Conservation (phyloP, 768 basidiomycete species). For the Naganishia onofrii region DNA sequence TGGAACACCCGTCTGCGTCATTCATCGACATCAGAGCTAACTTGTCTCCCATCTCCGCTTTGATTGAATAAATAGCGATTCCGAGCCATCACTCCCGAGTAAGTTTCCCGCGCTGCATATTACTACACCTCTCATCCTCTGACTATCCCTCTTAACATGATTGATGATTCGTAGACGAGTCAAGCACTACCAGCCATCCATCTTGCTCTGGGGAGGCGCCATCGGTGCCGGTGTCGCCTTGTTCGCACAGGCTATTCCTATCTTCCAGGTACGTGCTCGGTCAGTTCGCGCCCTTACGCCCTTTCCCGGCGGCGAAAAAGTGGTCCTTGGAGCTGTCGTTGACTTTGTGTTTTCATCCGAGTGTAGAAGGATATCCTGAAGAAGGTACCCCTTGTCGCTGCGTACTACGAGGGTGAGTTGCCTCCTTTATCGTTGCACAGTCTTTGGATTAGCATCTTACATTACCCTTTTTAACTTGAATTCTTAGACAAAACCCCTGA, state of each 20-base stretch:
- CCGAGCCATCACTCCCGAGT: slow-evolving; percentile 40
- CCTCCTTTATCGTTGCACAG: background rate
- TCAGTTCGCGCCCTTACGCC: background rate
- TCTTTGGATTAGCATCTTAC: background rate
- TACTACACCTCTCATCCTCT: background rate
- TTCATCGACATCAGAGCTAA: background rate
- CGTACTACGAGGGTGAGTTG: slow-evolving; percentile 37
- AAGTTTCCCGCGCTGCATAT: slow-evolving; percentile 23
- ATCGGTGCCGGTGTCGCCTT: slow-evolving; percentile 43
- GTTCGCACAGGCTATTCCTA: slow-evolving; percentile 44
- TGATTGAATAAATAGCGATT: background rate
- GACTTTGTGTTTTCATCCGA: background rate
- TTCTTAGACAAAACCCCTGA: slow-evolving; percentile 45
- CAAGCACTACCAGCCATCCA: slow-evolving; percentile 15
- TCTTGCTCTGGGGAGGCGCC: slow-evolving; percentile 41
- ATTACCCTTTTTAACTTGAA: background rate
- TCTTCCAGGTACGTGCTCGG: slow-evolving; percentile 34
- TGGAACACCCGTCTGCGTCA: too few relatives aligned
- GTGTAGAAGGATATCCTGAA: slow-evolving; percentile 45
- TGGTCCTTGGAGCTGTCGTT: background rate
- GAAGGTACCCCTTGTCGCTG: slow-evolving; percentile 46
- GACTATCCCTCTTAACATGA: background rate
- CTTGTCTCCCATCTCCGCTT: background rate
- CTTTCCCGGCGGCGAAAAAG: background rate
- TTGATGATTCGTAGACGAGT: background rate